Evolutionary conservation across 768 basidiomycete genomes (phyloP).

Genomic region (Agaricus bisporus): DNA sequence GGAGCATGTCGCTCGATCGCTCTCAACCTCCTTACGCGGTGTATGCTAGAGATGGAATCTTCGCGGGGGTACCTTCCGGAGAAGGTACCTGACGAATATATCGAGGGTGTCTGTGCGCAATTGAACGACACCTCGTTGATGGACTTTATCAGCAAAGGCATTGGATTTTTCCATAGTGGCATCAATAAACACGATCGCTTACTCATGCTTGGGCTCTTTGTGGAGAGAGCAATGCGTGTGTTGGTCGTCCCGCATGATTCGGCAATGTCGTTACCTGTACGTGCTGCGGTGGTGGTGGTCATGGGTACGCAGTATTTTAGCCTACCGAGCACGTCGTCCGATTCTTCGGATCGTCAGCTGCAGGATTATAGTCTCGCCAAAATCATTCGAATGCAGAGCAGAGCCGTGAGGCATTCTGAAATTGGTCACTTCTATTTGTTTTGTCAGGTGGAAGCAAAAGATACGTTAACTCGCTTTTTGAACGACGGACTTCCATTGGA

Average conservation of each 20-base stretch:
- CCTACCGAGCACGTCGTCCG: constrained; percentile 20
- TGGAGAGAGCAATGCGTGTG: constrained; percentile 72
- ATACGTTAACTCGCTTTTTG: constrained; percentile 78
- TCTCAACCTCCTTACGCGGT: constrained; percentile 82
- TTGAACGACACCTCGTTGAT: constrained; percentile 58
- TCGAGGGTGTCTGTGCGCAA: constrained; percentile 53
- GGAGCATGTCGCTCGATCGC: constrained; percentile 70
- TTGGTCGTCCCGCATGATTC: constrained; percentile 78
- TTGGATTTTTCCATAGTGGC: constrained; percentile 82
- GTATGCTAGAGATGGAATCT: constrained; percentile 68
- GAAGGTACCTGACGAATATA: constrained; percentile 38
- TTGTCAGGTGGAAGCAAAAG: constrained; percentile 82
- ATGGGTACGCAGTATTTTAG: constrained; percentile 89
- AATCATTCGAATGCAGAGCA: constrained; percentile 87
- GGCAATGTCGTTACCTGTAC: constrained; percentile 87
- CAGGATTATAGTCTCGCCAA: constrained; percentile 79
- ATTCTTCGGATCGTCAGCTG: constrained; percentile 57
- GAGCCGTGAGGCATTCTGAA: constrained; percentile 60
- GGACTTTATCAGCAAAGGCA: constrained; percentile 77
- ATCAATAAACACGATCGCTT: constrained; percentile 61
- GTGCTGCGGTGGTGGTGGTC: constrained; percentile 75
- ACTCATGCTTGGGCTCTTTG: constrained; percentile 75
- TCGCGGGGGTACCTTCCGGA: constrained; percentile 62
- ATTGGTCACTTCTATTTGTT: constrained; percentile 75
- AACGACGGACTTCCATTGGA: constrained; percentile 88